A percentile compares a stretch with the other conserved stretches of the same genome.
phyloP scores from a whole-genome alignment of 1,284 basidiomycete species.

The Kwoniella shivajii region DNA sequence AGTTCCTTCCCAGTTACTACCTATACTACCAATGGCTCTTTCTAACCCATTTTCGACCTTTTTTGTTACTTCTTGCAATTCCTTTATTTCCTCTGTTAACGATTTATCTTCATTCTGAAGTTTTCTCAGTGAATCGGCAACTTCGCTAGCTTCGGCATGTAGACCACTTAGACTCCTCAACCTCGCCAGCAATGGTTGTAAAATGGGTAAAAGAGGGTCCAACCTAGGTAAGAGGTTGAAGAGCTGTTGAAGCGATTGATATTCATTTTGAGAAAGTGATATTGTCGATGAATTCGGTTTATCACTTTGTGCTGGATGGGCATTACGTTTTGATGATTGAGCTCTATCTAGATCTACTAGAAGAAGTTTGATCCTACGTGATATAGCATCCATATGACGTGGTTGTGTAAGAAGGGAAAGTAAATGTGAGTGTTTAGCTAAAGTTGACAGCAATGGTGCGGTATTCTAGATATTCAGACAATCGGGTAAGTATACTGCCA shows the following conservation, averaged over 20 bases:
- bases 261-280: constrained; percentile 58
- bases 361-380: constrained; percentile 87
- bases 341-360: constrained; percentile 89
- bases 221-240: constrained; percentile 79
- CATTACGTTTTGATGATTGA: constrained; percentile 54
- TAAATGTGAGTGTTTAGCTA: constrained; percentile 74
- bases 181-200: constrained; percentile 86
- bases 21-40: constrained; percentile 71
- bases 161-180: constrained; percentile 79
- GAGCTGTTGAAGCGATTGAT: constrained; percentile 61
- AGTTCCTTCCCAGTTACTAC: constrained; percentile 67
- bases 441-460: constrained; percentile 72
- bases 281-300: constrained; percentile 17
- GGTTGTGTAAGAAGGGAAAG: constrained; percentile 89
- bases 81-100: constrained; percentile 64
- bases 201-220: constrained; percentile 81
- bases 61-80: constrained; percentile 68
- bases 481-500: too few species aligned
- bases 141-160: constrained; percentile 78
- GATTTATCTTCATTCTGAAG: constrained; percentile 72
- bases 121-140: constrained; percentile 62
- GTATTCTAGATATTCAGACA: neutral
- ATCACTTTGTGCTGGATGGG: constrained; percentile 34
- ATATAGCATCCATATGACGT: constrained; percentile 94
- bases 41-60: constrained; percentile 71